Base-by-base conservation (phyloP, 768 basidiomycete species). In the Calocybe indica region DNA sequence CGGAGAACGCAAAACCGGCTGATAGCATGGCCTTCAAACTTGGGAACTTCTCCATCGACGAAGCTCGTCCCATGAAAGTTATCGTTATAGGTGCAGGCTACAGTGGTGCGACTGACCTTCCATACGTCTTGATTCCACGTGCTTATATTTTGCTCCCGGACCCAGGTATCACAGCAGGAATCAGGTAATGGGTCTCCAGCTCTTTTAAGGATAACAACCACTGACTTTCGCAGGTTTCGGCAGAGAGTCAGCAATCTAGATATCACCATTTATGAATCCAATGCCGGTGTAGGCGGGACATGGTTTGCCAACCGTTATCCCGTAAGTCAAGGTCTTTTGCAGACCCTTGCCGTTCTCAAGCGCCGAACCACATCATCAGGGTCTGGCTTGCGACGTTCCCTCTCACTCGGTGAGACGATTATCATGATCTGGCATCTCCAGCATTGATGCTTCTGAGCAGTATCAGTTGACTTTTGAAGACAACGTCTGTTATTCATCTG, bases 311-410 rank as follows among this genome's bases (percentile, higher is more conserved):
- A 81, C 48, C 69, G 59, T 47, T 82, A 81, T 56, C 78, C 79
- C 5, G 77, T 77, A 41, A 56, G 70, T 56, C 8, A 30, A 5
- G 9, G 10, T 7, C 38, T 33, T 44, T 38, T 31, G 22, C 4
- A 29, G 29, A 29, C 22, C 47, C 35, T 32, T 28, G 48, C n/a
- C 37, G 8, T 32, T 5, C 41, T 11, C n/a, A 11, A 9, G 3
- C 35, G 22, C 35, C 50, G 5, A 45, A n/a, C 30, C 32, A 34
- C 32, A 33, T 7, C 35, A 35, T 30, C 48, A 79, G 68, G 79
- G 80, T 7, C 58, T 82, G 7, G 72, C 76, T n/a, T 83, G 82
- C 53, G 82, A 83, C 55, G 72, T 82, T 14, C 80, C 80, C 8
- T 70, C 80, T 1, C 78, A 79, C 48, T 70, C 67, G 35, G 79